Conservation (phyloP, 208 protist species). For the Tetramitus jugosus region DNA sequence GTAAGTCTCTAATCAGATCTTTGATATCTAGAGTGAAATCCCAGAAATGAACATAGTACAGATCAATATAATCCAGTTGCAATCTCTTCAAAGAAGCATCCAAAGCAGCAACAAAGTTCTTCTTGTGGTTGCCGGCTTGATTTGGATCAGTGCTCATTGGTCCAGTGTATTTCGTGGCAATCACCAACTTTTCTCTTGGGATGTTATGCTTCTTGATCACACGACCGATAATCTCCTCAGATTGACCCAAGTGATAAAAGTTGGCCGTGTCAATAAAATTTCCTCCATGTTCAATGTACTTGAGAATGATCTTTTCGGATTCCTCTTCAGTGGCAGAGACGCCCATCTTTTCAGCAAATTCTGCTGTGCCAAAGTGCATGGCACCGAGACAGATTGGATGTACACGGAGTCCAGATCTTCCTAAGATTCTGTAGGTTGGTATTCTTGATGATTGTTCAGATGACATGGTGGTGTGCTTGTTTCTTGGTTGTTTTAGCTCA, state of each 20-base stretch:
- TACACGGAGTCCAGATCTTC: background rate
- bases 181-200: background rate
- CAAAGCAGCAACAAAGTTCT: background rate
- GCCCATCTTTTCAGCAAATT: background rate
- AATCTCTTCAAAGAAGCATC: slow-evolving; percentile 1
- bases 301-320: background rate
- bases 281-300: background rate
- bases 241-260: background rate
- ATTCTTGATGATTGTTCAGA: too few species aligned
- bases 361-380: background rate
- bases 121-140: background rate
- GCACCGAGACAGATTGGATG: background rate
- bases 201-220: background rate
- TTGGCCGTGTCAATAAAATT: slow-evolving; percentile 5
- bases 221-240: background rate
- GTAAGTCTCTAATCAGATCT: background rate
- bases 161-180: background rate
- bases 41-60: slow-evolving; percentile 25
- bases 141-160: background rate
- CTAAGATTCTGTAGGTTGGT: background rate
- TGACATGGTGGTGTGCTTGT: too few species aligned
- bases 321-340: background rate
- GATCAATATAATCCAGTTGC: slow-evolving; percentile 5
- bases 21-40: slow-evolving; percentile 25
- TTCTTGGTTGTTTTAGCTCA: too few species aligned